These are phyloP conservation scores for Alloascoidea africana DNA, from an alignment of 805 yeast species.

Conservation along the genomic window DNA sequence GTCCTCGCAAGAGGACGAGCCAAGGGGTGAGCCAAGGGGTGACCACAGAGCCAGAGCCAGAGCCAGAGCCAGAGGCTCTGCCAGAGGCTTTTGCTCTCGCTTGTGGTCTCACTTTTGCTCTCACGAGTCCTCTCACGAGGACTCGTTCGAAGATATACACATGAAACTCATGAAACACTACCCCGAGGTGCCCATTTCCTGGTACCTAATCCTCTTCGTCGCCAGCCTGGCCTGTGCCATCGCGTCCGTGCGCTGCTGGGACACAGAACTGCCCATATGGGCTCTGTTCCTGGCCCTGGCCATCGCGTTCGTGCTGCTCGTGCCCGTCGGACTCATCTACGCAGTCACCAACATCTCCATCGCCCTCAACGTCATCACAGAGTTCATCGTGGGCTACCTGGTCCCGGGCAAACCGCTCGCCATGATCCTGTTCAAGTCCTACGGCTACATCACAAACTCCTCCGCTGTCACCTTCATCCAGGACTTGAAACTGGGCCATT, in stretches of 20 bases:
- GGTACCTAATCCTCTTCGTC: conserved; percentile 33
- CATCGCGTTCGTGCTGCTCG: conserved; percentile 36
- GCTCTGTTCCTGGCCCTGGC: conserved; percentile 41
- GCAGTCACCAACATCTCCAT: conserved; percentile 47
- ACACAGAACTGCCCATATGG: conserved; percentile 42
- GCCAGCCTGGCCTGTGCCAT: conserved; percentile 30
- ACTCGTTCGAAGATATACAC: conserved; percentile 30
- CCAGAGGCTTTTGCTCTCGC: too few species aligned
- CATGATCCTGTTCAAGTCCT: conserved; percentile 45
- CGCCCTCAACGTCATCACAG: conserved; percentile 48
- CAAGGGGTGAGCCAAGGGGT: background rate
- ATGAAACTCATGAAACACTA: conserved; percentile 40
- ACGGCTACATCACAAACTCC: conserved; percentile 35
- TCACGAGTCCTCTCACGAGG: too few species aligned
- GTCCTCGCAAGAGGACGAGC: too few species aligned
- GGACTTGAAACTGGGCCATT: conserved; percentile 51
- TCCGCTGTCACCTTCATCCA: conserved; percentile 39
- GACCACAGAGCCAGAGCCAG: too few species aligned
- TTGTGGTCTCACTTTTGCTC: too few species aligned
- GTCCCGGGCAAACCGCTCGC: conserved; percentile 51
- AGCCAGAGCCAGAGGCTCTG: too few species aligned
- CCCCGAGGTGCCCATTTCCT: conserved; percentile 49
- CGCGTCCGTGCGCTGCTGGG: conserved; percentile 23
- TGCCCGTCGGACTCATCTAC: conserved; percentile 47
- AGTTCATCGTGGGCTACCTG: conserved; percentile 49